Base-by-base conservation (phyloP, 805 yeast genomes). In the Metschnikowia bowlesiae region DNA sequence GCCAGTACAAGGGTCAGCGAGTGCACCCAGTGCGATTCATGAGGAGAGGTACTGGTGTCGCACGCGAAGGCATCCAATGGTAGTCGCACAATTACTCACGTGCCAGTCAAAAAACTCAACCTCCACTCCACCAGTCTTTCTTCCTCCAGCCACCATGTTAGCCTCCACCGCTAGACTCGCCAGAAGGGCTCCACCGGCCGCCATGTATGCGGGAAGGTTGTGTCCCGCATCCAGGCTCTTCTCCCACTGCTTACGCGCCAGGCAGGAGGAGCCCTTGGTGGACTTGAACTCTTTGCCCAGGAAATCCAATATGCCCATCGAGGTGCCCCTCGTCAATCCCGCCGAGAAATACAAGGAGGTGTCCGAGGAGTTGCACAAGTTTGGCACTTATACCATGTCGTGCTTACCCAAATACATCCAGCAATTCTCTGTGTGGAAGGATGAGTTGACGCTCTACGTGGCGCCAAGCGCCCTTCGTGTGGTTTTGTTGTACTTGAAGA, bases 371-470 rank as follows among this genome's bases (percentile, higher is more conserved):
- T 75, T 88, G 54, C 95, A 87, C 73, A 81, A 82, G 69, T 89
- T 86, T 67, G 96, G 96, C 29, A 78, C 81, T 49, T 89, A 89
- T 64, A 66, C 89, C 56, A 84, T 85, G 78, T 78, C 88, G 8
- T 80, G 87, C 55, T 64, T 89, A 71, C 96, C 96, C 44, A 89
- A 87, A 68, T 87, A 73, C 63, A 78, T 89, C 54, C 95, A 89
- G 71, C 85, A 85, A 66, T 89, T 87, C 61, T 76, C 88, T 6
- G 96, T 89, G 44, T 89, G 96, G 96, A 89, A 89, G 69, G 95
- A 89, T 65, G 96, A 89, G 70, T 79, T 89, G 66, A 80, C 85
- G 40, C 68, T 89, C 46, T 84, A 82, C 66, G 81, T 85, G 52
- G 86, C 89, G 2, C 96, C 96, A 41, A 70, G 79, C 26, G 91